These are phyloP conservation scores for Pleoardoris graminearum DNA, from an alignment of 2,329 filamentous ascomycete genomes.

Conservation along the genomic window DNA sequence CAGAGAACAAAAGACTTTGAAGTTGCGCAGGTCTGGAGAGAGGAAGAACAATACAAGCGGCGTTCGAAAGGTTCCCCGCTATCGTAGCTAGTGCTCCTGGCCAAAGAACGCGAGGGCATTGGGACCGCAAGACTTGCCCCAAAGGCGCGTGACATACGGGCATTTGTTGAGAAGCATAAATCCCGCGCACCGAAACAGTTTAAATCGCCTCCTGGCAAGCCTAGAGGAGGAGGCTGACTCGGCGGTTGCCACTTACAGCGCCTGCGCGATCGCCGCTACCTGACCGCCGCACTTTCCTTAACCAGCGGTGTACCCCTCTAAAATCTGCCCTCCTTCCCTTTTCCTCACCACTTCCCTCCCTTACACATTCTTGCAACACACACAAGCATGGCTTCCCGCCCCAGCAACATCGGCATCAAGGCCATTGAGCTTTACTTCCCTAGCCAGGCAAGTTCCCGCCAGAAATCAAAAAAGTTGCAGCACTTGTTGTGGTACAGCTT, in stretches of 20 bases:
- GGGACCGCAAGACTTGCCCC: slow-evolving; percentile 7
- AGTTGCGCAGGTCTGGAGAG: background rate
- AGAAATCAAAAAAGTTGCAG: background rate
- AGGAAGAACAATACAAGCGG: background rate
- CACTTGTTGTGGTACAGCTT: background rate
- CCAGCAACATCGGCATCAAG: slow-evolving; percentile 58
- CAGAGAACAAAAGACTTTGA: background rate
- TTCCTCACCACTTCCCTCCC: slow-evolving; percentile 19
- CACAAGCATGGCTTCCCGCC: slow-evolving; percentile 50
- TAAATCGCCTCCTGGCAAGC: slow-evolving; percentile 20
- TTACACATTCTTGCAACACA: slow-evolving; percentile 36
- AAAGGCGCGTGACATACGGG: slow-evolving; percentile 22
- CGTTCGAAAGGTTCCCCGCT: background rate
- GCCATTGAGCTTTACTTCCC: slow-evolving; percentile 60
- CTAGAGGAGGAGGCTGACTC: slow-evolving; percentile 9
- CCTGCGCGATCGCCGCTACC: slow-evolving; percentile 12
- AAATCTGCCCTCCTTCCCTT: slow-evolving; percentile 12
- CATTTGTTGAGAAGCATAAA: slow-evolving; percentile 32
- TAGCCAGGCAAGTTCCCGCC: slow-evolving; percentile 50
- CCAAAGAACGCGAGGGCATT: background rate
- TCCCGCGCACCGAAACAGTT: slow-evolving; percentile 29
- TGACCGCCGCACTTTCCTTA: slow-evolving; percentile 44
- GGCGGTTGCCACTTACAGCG: slow-evolving; percentile 33
- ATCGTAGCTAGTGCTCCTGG: background rate
- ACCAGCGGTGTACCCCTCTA: slow-evolving; percentile 40